phyloP scores from a whole-genome alignment of 176 grass and related monocot species.

The Paspalum vaginatum region DNA sequence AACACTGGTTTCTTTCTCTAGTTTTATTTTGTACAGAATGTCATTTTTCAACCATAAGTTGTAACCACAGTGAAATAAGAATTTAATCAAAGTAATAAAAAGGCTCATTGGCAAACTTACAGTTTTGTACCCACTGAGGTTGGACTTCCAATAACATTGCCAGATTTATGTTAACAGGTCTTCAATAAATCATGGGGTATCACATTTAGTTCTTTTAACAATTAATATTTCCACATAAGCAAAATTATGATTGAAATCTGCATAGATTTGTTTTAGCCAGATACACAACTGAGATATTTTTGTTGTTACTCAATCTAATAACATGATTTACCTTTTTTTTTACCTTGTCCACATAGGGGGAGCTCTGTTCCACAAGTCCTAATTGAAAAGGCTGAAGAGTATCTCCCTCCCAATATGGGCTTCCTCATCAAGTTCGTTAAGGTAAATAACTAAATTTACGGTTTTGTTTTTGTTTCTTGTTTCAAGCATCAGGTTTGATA shows the following conservation, averaged over 20 bases:
- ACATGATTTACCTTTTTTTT: background rate
- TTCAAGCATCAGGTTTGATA: conserved; percentile 27
- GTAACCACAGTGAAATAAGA: conserved; percentile 25
- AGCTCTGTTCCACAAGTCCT: conserved; percentile 68
- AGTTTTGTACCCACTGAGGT: background rate
- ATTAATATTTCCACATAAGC: background rate
- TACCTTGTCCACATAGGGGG: conserved; percentile 55
- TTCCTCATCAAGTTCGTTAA: conserved; percentile 69
- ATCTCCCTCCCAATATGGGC: conserved; percentile 63
- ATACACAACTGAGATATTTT: background rate
- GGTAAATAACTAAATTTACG: conserved; percentile 70
- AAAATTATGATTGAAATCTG: conserved; percentile 13
- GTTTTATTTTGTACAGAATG: background rate
- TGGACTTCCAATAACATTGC: conserved; percentile 16
- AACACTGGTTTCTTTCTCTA: conserved; percentile 29
- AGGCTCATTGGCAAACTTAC: background rate
- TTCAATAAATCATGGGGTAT: background rate
- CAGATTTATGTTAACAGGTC: conserved; percentile 6
- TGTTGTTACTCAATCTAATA: conserved; percentile 7
- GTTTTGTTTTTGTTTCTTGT: conserved; percentile 13
- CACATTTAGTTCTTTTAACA: conserved; percentile 4
- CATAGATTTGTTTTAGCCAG: background rate
- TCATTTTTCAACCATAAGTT: conserved; percentile 3
- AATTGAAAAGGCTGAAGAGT: conserved; percentile 81
- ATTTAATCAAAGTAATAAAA: conserved; percentile 28